Conservation (phyloP, 2,329 filamentous ascomycete genomes). For the Conoideocrella luteorostrata region DNA sequence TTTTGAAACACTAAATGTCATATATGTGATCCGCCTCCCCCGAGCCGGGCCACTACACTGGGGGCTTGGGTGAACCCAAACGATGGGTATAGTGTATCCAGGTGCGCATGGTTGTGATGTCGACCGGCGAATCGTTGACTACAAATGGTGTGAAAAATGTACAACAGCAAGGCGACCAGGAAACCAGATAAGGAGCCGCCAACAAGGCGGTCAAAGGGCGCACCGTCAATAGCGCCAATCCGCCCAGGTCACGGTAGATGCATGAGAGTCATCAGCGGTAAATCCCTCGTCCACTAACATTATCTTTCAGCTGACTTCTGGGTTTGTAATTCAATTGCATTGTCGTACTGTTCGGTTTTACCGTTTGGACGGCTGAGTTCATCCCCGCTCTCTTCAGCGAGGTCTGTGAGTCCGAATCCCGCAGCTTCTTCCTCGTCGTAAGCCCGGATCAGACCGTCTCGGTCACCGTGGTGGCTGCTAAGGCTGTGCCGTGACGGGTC, state of each 20-base stretch:
- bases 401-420: slow-evolving; percentile 69
- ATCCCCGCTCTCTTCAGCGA: slow-evolving; percentile 71
- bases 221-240: background rate
- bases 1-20: slow-evolving; percentile 9
- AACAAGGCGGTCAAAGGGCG: background rate
- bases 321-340: slow-evolving; percentile 45
- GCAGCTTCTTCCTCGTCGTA: slow-evolving; percentile 79
- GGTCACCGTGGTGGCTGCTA: slow-evolving; percentile 60
- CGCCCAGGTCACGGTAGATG: background rate
- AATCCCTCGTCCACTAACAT: slow-evolving; percentile 16
- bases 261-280: slow-evolving; percentile 3
- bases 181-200: background rate
- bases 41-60: too few species aligned
- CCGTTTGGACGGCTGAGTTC: slow-evolving; percentile 38
- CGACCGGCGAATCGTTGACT: slow-evolving; percentile 10
- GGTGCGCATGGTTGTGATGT: slow-evolving; percentile 7
- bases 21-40: too few species aligned
- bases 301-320: slow-evolving; percentile 35
- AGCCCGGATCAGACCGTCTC: slow-evolving; percentile 76
- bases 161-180: slow-evolving; percentile 5
- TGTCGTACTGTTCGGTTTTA: slow-evolving; percentile 27
- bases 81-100: slow-evolving; percentile 3
- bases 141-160: slow-evolving; percentile 9
- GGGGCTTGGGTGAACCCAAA: background rate
- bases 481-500: slow-evolving; percentile 58